Conservation (phyloP, 352 stramenopile species). For the Blastocystis hominis region DNA sequence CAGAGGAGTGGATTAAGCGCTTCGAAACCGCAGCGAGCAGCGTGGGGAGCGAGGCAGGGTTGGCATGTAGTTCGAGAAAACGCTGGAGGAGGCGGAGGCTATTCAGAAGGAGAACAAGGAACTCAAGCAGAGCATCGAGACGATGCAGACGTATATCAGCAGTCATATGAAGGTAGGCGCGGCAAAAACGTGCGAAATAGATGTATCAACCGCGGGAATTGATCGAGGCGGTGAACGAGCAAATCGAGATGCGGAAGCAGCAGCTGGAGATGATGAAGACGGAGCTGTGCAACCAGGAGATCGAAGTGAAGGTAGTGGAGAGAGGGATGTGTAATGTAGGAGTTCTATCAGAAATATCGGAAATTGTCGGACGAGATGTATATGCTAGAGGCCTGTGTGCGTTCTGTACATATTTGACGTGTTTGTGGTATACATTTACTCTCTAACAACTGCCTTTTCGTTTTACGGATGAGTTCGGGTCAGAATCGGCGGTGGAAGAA, state of each 20-base stretch:
- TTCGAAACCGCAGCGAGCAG: too few species aligned
- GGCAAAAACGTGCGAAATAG: not conserved
- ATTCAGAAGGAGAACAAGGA: not conserved
- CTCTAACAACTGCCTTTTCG: not conserved
- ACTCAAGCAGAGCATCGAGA: not conserved
- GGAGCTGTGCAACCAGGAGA: not conserved
- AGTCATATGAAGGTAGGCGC: not conserved
- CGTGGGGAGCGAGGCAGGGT: not conserved
- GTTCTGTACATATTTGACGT: not conserved
- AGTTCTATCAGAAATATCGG: not conserved
- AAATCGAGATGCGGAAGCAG: not conserved
- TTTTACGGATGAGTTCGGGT: not conserved
- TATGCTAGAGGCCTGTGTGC: constrained; percentile 24
- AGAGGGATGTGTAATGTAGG: not conserved
- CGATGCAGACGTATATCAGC: not conserved
- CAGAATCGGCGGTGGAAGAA: not conserved
- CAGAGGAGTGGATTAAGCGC: too few species aligned
- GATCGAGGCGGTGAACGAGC: not conserved
- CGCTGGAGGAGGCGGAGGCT: not conserved
- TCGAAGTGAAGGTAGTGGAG: not conserved
- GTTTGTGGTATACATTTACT: not conserved
- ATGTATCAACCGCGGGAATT: not conserved
- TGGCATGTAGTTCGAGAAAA: not conserved
- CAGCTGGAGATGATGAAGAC: not conserved
- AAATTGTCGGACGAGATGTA: not conserved